Base-by-base conservation (phyloP, 2,329 filamentous ascomycete genomes). In the Colletotrichum tamarilloi region DNA sequence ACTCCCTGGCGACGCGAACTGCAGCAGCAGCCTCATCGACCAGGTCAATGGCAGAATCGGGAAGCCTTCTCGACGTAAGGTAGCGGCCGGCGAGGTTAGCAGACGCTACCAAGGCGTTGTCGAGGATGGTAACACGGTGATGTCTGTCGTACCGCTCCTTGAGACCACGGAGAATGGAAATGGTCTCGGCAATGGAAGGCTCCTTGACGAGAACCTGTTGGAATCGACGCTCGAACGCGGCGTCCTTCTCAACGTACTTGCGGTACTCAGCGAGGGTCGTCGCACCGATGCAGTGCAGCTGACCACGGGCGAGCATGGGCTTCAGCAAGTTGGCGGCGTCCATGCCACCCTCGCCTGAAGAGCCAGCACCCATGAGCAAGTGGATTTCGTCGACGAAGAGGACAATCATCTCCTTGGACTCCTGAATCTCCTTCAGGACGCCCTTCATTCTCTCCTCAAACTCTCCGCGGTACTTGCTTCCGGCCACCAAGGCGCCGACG, bases 371-470 rank as follows among this genome's bases (percentile, higher is more conserved):
- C 97, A 99, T 99, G 75, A 99, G 92, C 75, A 99, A 89, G 85
- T 99, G 97, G 76, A 99, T 99, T 83, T 99, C 97, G 83, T 99
- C 97, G 77, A 99, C 97, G 78, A 99, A 99, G 75, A 99, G 92
- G 65, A 99, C 93, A 80, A 99, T 98, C 87, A 95, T 98, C 71
- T 98, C 96, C 82, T 97, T 97, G 64, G 95, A 95, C 69, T 97
- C 92, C 77, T 95, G 90, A 72, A 99, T 98, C 85, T 99, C 97
- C 84, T 98, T 99, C 78, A 99, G 84, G 5, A 99, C 97, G 68
- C 96, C 95, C 89, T 99, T 99, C 95, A 99, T 98, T 78, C 97
- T 92, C 87, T 99, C 97, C 83, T 99, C 97, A 73, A 99, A 99
- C 83, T 99, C 97, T 86, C 97, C 97, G 62, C 97, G 92, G 86